Evolutionary conservation across 1,284 basidiomycete genomes (phyloP).

Genomic region (Fistulinella cinereoalba): DNA sequence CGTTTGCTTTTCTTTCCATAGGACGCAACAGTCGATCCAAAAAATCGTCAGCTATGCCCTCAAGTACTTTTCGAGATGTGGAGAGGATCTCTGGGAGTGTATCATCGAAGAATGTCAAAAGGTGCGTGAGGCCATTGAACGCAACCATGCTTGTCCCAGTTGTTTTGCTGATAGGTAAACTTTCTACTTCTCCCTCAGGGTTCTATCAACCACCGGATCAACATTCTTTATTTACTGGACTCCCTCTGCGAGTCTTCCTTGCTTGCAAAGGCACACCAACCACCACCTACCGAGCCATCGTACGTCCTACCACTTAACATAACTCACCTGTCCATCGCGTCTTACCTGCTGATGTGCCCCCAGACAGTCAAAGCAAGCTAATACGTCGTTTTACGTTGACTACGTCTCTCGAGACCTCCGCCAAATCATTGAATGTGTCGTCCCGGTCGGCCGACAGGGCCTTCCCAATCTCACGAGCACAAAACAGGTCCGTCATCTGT

Average conservation of each 20-base stretch:
- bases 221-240: constrained; percentile 91
- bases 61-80: constrained; percentile 78
- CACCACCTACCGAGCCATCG: constrained; percentile 13
- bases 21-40: constrained; percentile 86
- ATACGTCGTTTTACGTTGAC: constrained; percentile 61
- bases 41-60: constrained; percentile 85
- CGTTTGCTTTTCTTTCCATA: constrained; percentile 29
- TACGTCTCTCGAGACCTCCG: constrained; percentile 72
- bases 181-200: constrained; percentile 46
- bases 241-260: constrained; percentile 79
- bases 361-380: constrained; percentile 17
- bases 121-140: too few species aligned
- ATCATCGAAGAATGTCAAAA: constrained; percentile 87
- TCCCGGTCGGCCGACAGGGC: constrained; percentile 79
- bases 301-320: too few species aligned
- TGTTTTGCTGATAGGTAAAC: background rate
- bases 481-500: constrained; percentile 57
- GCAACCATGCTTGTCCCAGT: too few species aligned
- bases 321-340: too few species aligned
- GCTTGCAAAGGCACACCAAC: constrained; percentile 53
- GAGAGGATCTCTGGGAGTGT: constrained; percentile 94
- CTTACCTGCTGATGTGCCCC: too few species aligned
- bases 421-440: constrained; percentile 77
- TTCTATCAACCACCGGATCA: constrained; percentile 86
- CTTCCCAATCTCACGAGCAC: constrained; percentile 83